Evolutionary conservation across 2,329 filamentous ascomycete species (phyloP), one percentile per base, ranked within the genome.

Genomic region (Aaosphaeria arxii): DNA sequence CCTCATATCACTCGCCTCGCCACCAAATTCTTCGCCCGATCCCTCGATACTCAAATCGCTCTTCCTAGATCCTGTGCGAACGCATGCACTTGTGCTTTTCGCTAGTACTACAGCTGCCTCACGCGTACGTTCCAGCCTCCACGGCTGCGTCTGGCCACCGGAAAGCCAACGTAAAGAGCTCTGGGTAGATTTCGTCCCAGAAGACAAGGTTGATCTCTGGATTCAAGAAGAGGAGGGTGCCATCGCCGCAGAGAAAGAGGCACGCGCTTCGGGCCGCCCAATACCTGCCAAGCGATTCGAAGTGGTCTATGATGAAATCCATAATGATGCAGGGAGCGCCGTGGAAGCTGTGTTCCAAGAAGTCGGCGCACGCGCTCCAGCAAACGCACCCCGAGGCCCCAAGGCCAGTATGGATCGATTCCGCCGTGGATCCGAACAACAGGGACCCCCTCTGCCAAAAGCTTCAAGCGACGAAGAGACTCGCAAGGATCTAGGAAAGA

Each of bases 131-230:
- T 80, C 83, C 7, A 80, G 81, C 2, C 76, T 97, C 2, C 92
- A 99, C 70, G 82, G 84, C 49, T 81, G 80, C 24, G 81, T 91
- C 33, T 97, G 91, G 89, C 92, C 92, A 1, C 30, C 35, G 5
- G 92, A 97, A 71, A 84, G 86, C 49, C 88, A 86, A 56, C 82
- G 94, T 31, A 95, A 94, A 67, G 79, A 85, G 1, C 78, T 97
- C 1, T 95, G 87, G 82, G 89, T 89, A 4, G 94, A 99, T 67
- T 97, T 94, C 66, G 79, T 97, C 17, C 92, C 92, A 0, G 81
- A 87, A 13, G 84, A 89, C 29, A 82, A 84, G 54, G 79, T 95
- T 4, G 68, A 74, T 11, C 79, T 80, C 28, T 97, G 91, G 90
- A 86, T 95, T 49, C 78, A 82, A 24, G 45, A 55, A 35, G 67